Evolutionary conservation across 768 basidiomycete genomes (phyloP).

Genomic region (Amanita pallidorosea): DNA sequence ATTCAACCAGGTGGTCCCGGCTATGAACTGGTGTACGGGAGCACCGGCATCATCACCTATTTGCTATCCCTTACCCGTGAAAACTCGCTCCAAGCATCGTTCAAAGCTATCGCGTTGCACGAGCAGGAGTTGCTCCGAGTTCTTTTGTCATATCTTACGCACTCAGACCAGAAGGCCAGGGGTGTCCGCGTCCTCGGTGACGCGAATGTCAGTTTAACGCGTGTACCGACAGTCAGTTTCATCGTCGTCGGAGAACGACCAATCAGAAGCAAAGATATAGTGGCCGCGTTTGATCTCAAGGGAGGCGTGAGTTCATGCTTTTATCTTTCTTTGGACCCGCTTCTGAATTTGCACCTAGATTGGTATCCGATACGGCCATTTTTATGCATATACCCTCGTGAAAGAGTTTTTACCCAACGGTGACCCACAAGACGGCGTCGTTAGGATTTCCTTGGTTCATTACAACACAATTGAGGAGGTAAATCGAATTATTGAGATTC

Average conservation of each 20-base stretch:
- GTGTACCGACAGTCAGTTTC: conserved; percentile 66
- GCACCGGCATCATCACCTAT: conserved; percentile 52
- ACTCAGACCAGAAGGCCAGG: conserved; percentile 32
- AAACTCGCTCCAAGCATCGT: conserved; percentile 37
- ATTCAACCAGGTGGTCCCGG: conserved; percentile 64
- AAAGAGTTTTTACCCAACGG: conserved; percentile 37
- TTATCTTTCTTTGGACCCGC: not conserved
- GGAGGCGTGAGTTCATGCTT: conserved; percentile 34
- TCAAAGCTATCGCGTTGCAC: conserved; percentile 46
- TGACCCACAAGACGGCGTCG: conserved; percentile 49
- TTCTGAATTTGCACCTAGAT: conserved; percentile 30
- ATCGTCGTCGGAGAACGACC: conserved; percentile 50
- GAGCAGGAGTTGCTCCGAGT: conserved; percentile 48
- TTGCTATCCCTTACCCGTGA: conserved; percentile 45
- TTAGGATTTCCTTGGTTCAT: too few relatives aligned
- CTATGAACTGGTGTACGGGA: conserved; percentile 58
- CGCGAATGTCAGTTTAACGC: conserved; percentile 25
- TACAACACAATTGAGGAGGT: too few relatives aligned
- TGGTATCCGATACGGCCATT: conserved; percentile 67
- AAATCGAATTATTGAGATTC: too few relatives aligned
- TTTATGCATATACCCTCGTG: conserved; percentile 62
- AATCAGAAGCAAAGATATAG: conserved; percentile 53
- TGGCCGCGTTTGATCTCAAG: conserved; percentile 51
- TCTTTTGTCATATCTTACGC: conserved; percentile 39
- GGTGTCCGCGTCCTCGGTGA: conserved; percentile 55